phyloP scores from a whole-genome alignment of 2,329 filamentous ascomycete species.

The Arthrobotrys pseudoclavata region DNA sequence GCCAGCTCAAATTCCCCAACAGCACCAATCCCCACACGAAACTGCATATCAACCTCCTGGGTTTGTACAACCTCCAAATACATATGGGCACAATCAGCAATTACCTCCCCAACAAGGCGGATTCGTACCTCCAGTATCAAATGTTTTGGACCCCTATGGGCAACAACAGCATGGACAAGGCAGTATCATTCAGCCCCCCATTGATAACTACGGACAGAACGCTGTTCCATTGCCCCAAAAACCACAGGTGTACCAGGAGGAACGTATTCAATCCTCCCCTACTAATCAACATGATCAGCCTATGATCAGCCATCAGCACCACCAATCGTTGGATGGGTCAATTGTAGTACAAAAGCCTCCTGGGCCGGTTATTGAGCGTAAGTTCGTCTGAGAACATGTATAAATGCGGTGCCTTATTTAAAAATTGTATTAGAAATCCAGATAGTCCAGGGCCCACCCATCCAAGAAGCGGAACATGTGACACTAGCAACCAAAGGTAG shows the following conservation, averaged over 20 bases:
- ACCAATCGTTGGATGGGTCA: constrained; percentile 28
- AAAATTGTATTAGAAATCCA: constrained; percentile 29
- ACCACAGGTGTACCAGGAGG: constrained; percentile 13
- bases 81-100: constrained; percentile 35
- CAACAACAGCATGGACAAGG: constrained; percentile 30
- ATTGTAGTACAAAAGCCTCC: constrained; percentile 11
- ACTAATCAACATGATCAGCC: constrained; percentile 33
- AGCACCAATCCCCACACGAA: constrained; percentile 17
- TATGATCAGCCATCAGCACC: constrained; percentile 11
- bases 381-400: background rate
- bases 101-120: constrained; percentile 28
- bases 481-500: constrained; percentile 29
- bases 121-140: constrained; percentile 14
- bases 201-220: constrained; percentile 32
- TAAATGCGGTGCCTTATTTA: background rate
- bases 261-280: constrained; percentile 31
- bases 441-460: constrained; percentile 5
- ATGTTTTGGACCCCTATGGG: constrained; percentile 28
- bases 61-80: constrained; percentile 18
- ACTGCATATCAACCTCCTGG: constrained; percentile 31
- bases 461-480: constrained; percentile 13
- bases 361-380: constrained; percentile 30
- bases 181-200: constrained; percentile 14
- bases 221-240: constrained; percentile 14
- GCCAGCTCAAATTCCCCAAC: constrained; percentile 32